Base-by-base conservation (phyloP, 495 filamentous ascomycete species). In the Parathielavia hyrcaniae region DNA sequence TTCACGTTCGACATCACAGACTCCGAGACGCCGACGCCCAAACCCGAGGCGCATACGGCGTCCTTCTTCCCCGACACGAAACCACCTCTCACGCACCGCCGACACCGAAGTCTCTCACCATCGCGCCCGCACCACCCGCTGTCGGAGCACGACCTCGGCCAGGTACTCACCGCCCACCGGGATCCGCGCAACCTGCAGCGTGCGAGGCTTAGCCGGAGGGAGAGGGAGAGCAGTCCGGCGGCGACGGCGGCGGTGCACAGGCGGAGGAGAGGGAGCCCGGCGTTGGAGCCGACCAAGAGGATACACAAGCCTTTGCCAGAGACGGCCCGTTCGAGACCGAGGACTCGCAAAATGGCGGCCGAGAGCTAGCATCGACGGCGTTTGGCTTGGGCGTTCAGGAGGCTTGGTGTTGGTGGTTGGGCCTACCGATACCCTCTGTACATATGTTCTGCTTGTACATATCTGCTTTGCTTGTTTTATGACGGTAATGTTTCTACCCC, bases 251-350 rank as follows among this genome's bases (percentile, higher is more conserved):
- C 61, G 64, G 57, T 61, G 13, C 58, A 57, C 55, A 65, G 67
- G 63, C 65, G 71, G 55, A 71, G 67, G 58, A 51, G 47, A 23
- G 35, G 41, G 5, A 49, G 46, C 61, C 72, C 68, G n/a, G 71
- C 67, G 26, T 6, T 30, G 32, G 62, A 67, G 44, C 53, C 58
- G 26, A 47, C 69, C 12, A 71, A 69, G 30, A 70, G 74, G 47
- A 68, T 78, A 56, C 68, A 69, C 39, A 79, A 79, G 58, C 63
- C 67, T 20, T 53, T 60, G 51, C 64, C 69, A 58, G 71, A 75
- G 46, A 57, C 60, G 34, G 61, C 53, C 23, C 65, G 72, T 57
- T 59, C 66, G 22, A 72, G 68, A 58, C 67, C 67, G 1, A 73
- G 67, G 45, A 62, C 65, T 44, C 64, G 73, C 51, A 73, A 67